phyloP scores from a whole-genome alignment of 1,284 basidiomycete genomes.

The Trichosporon sp. region DNA sequence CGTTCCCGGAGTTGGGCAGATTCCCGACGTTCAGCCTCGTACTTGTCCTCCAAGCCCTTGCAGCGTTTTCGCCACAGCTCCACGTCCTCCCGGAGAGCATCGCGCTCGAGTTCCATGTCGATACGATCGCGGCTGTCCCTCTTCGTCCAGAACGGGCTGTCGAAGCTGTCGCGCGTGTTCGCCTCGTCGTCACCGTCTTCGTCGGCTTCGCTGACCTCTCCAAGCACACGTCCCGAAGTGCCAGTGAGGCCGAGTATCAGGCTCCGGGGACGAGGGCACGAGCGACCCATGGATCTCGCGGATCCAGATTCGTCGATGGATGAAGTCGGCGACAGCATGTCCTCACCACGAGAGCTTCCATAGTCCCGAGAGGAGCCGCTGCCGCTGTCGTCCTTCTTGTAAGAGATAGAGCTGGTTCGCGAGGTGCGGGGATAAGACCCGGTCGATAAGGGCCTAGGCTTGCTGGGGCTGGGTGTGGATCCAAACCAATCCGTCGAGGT shows the following conservation, averaged over 20 bases:
- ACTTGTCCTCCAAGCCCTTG: slow-evolving; percentile 42
- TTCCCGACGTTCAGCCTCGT: slow-evolving; percentile 47
- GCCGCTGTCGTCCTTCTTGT: slow-evolving; percentile 44
- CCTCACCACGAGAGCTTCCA: slow-evolving; percentile 26
- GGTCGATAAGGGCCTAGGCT: slow-evolving; percentile 20
- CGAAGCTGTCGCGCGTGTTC: slow-evolving; percentile 31
- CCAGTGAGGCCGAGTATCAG: slow-evolving; percentile 35
- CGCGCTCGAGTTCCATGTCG: slow-evolving; percentile 52
- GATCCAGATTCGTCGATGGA: slow-evolving; percentile 17
- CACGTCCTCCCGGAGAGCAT: slow-evolving; percentile 50
- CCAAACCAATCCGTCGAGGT: slow-evolving; percentile 22
- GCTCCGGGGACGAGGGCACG: slow-evolving; percentile 48
- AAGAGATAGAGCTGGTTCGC: slow-evolving; percentile 48
- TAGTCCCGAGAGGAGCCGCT: slow-evolving; percentile 33
- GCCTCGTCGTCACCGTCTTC: slow-evolving; percentile 33
- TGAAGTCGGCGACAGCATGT: slow-evolving; percentile 3
- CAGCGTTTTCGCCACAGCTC: slow-evolving; percentile 49
- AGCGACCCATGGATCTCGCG: slow-evolving; percentile 25
- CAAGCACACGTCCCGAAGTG: slow-evolving; percentile 41
- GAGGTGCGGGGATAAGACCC: slow-evolving; percentile 20
- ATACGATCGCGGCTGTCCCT: slow-evolving; percentile 35
- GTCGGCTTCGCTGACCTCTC: slow-evolving; percentile 47
- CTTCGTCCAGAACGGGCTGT: slow-evolving; percentile 22
- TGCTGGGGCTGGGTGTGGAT: slow-evolving; percentile 25
- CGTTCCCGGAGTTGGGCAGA: slow-evolving; percentile 41